These are phyloP conservation scores for Papiliotrema laurentii DNA, from an alignment of 1,284 basidiomycete genomes.

Conservation along the genomic window DNA sequence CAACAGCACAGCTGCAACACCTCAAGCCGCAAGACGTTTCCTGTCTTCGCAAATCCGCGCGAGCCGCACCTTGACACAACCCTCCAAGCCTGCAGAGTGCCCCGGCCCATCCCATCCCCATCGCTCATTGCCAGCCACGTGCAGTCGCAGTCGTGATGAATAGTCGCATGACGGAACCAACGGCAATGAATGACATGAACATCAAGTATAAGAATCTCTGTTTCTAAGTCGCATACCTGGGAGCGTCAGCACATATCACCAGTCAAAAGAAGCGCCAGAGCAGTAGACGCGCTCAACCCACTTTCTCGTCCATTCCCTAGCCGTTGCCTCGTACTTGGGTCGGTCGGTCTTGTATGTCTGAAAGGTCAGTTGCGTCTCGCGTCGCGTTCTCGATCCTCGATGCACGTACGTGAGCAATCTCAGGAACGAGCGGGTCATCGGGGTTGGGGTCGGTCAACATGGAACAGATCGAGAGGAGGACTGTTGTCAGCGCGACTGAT, in stretches of 20 bases:
- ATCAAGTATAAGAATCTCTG: no score
- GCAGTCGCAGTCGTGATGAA: no score
- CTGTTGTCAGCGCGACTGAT: slow-evolving; percentile 48
- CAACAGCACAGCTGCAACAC: no score
- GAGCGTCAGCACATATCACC: slow-evolving; percentile 4
- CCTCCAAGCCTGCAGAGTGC: no score
- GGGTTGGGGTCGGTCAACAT: slow-evolving; percentile 97
- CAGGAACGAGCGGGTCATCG: slow-evolving; percentile 71
- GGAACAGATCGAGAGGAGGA: slow-evolving; percentile 89
- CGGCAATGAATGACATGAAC: no score
- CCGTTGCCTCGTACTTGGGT: slow-evolving; percentile 86
- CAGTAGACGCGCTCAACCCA: slow-evolving; percentile 43
- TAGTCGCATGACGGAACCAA: no score
- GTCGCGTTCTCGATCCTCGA: neutral
- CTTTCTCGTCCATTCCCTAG: slow-evolving; percentile 97
- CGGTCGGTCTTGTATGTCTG: slow-evolving; percentile 93
- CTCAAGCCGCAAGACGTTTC: no score
- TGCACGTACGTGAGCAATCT: slow-evolving; percentile 53
- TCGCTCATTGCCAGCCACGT: no score
- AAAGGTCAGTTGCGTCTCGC: slow-evolving; percentile 2
- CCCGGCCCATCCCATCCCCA: no score
- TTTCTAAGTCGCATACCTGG: slow-evolving; percentile 33
- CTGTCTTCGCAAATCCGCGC: no score
- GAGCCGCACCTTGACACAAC: no score
- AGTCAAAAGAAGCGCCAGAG: slow-evolving; percentile 44